Percentiles rank a stretch among this genome's conserved stretches.
phyloP scores from a whole-genome alignment of 208 protist species.

The Kentomonas sorsogonicus region DNA sequence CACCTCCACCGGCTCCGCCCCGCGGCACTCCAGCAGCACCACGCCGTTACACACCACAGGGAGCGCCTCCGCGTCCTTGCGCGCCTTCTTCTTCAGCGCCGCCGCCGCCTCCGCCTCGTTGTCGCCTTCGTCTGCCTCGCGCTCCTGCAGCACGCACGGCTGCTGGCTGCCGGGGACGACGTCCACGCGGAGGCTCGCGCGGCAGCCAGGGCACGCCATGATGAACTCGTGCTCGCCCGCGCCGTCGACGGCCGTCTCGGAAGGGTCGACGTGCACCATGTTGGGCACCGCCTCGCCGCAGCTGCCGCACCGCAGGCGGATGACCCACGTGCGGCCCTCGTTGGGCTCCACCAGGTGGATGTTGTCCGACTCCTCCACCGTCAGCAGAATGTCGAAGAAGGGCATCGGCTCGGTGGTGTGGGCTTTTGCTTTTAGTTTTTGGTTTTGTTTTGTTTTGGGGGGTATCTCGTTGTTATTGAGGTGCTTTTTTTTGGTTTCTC shows the following conservation, averaged over 20 bases:
- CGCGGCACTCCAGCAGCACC: conserved; percentile 54
- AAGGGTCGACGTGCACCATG: conserved; percentile 51
- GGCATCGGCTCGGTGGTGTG: conserved; percentile 36
- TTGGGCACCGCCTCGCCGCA: conserved; percentile 46
- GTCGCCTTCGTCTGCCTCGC: conserved; percentile 9
- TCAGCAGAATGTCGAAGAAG: conserved; percentile 37
- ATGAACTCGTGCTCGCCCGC: conserved; percentile 54
- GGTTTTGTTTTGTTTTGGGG: conserved; percentile 1
- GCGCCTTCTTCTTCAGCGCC: conserved; percentile 11
- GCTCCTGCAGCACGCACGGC: conserved; percentile 4
- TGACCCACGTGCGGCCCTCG: conserved; percentile 33
- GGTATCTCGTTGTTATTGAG: no score
- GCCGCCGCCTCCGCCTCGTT: conserved; percentile 9
- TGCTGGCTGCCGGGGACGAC: conserved; percentile 25
- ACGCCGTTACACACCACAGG: conserved; percentile 11
- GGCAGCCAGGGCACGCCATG: conserved; percentile 59
- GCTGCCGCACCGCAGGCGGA: conserved; percentile 42
- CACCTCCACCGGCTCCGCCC: conserved; percentile 52
- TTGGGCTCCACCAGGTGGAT: conserved; percentile 31
- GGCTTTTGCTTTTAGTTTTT: not conserved
- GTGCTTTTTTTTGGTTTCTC: no score
- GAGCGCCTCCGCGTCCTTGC: conserved; percentile 1
- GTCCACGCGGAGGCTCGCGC: conserved; percentile 25
- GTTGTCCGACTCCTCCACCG: conserved; percentile 44
- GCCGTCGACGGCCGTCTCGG: conserved; percentile 22